Conservation (phyloP, 176 grass and related monocot genomes). For the Oryza glaberrima region DNA sequence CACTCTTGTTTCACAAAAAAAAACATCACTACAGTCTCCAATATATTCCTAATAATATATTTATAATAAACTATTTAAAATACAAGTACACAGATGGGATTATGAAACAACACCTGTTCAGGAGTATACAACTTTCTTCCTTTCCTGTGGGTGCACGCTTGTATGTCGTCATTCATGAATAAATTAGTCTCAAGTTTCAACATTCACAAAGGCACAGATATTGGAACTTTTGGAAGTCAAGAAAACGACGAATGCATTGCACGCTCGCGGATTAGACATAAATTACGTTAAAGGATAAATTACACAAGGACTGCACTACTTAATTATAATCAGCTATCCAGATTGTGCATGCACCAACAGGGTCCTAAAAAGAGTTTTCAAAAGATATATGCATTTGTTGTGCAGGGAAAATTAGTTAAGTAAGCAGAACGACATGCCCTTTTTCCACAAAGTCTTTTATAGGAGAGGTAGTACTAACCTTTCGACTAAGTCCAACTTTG, state of each 20-base stretch:
- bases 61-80: background rate
- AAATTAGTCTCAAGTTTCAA: conserved; percentile 20
- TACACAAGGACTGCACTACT: background rate
- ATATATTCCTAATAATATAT: background rate
- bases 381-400: background rate
- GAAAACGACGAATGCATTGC: conserved; percentile 48
- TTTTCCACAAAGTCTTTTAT: conserved; percentile 25
- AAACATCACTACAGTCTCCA: background rate
- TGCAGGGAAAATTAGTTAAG: conserved; percentile 2
- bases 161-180: background rate
- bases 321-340: background rate
- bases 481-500: conserved; percentile 46
- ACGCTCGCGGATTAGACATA: conserved; percentile 38
- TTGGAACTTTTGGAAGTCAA: conserved; percentile 29
- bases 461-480: conserved; percentile 20
- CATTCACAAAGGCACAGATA: background rate
- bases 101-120: background rate
- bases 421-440: background rate
- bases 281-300: conserved; percentile 9
- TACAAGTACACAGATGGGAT: background rate
- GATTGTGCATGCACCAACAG: background rate
- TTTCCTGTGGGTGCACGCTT: conserved; percentile 28
- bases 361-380: background rate
- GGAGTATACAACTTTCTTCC: background rate
- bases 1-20: background rate